Evolutionary conservation across 108 stramenopile species (phyloP), one percentile per base, ranked within the genome.

Genomic region (Cyclotella kingstonii): DNA sequence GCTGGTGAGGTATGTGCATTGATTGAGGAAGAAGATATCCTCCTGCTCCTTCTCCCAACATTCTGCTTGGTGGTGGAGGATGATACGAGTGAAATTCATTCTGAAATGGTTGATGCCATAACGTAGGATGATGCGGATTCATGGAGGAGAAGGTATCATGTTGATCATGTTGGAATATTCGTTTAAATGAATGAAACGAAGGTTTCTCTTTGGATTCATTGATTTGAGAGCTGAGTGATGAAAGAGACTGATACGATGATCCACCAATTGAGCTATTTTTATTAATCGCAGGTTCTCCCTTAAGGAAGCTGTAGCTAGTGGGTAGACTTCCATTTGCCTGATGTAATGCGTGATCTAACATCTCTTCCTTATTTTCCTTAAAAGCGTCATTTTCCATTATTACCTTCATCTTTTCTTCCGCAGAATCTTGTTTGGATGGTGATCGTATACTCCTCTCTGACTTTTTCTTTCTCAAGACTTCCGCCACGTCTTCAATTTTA

Each of bases 391-490:
- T 31, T 42, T 51, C 57, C 36, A 59, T 58, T 4, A n/a, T n/a
- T n/a, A n/a, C n/a, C n/a, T n/a, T n/a, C n/a, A n/a, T n/a, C n/a
- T n/a, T n/a, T n/a, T n/a, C n/a, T n/a, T n/a, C n/a, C n/a, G n/a
- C n/a, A n/a, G n/a, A n/a, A n/a, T n/a, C n/a, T n/a, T 58, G 28
- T 21, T 30, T 26, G 2, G 21, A 9, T 1, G 10, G 15, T 23
- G 45, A 17, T 9, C 23, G 9, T 2, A 9, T 18, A 15, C 39
- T 51, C 29, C 69, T 45, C 31, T 51, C 68, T 6, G 31, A 61
- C 54, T 63, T 72, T 31, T 56, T 72, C 10, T 50, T 60, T 47
- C 61, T 72, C 54, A 61, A 33, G 7, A 54, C 61, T 30, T 29
- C 5, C 9, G 62, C 54, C n/a, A 63, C 52, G 31, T 42, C 41